Evolutionary conservation across 257 asterid genomes (phyloP), one percentile per base, ranked within the genome.

Genomic region (Solanum virginianum): DNA sequence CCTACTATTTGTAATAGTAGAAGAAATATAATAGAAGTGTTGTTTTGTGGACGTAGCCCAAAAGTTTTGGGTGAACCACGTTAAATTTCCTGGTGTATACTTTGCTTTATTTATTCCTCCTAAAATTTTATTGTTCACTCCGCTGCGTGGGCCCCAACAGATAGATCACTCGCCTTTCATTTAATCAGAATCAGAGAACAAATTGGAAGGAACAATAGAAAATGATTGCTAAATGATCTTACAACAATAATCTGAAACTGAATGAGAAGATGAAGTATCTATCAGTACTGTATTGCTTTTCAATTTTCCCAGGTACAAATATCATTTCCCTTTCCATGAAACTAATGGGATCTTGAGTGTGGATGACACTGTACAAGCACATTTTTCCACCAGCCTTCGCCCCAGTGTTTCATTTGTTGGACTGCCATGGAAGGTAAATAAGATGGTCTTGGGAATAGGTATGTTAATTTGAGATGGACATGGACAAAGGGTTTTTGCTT

Each of bases 351-450:
- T 87, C 45, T 93, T 96, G 87, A 91, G 90, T 12, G 96, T 94
- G 89, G 98, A 94, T 39, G 96, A 95, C 99, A 74, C 98, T 97
- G 77, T 94, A 93, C 92, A 89, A 94, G 88, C 99, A 95, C 83
- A 32, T 97, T 74, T 95, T 97, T 41, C 95, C 99, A 84, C 98
- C 98, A 2, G 71, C 90, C 49, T 86, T 92, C 62, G 98, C 97
- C 26, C 98, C 98, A 20, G 93, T 88, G 94, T 95, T 85, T 96
- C 99, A 47, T 96, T 95, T 87, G 94, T 96, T 80, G 99, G 99
- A 79, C 74, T 96, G 89, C 97, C 99, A 12, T 94, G 98, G 99
- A 96, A 94, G 99, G 99, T 94, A 83, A 24, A 82, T 80, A 66
- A 14, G 47, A 65, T 26, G n/a, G 57, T 18, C 36, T 60, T 11